These are phyloP conservation scores for Decorospora gaudefroyi DNA, from an alignment of 2,329 filamentous ascomycete species.

Conservation along the genomic window DNA sequence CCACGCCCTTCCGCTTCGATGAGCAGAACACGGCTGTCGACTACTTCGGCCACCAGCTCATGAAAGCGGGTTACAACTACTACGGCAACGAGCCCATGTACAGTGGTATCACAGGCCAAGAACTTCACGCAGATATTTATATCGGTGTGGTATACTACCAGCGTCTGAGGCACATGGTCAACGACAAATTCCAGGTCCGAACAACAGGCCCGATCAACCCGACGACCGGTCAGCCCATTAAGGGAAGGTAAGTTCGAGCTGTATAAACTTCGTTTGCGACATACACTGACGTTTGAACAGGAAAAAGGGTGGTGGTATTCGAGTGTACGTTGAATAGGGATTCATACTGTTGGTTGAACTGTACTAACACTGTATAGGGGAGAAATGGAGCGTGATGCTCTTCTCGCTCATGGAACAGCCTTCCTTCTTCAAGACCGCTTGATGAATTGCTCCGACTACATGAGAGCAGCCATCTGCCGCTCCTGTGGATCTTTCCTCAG, in stretches of 20 bases:
- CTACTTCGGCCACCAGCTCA: constrained; percentile 94
- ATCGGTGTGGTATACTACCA: constrained; percentile 98
- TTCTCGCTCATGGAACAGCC: constrained; percentile 92
- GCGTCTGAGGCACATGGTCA: constrained; percentile 97
- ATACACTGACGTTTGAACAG: too few relatives aligned
- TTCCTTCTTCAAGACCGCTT: constrained; percentile 94
- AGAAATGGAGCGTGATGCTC: constrained; percentile 97
- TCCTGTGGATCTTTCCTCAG: constrained; percentile 88
- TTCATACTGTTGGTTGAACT: too few relatives aligned
- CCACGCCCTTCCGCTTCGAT: constrained; percentile 91
- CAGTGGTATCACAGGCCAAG: constrained; percentile 92
- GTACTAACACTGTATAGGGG: too few relatives aligned
- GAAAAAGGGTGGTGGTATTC: constrained; percentile 95
- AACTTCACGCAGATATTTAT: constrained; percentile 93
- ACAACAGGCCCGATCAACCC: constrained; percentile 91
- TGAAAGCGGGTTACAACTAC: constrained; percentile 95
- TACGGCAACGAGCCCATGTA: constrained; percentile 99
- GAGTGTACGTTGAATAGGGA: too few relatives aligned
- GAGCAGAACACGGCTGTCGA: constrained; percentile 90
- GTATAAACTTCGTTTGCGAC: too few relatives aligned
- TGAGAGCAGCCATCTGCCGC: constrained; percentile 85
- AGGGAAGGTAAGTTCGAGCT: too few relatives aligned
- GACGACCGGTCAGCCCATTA: constrained; percentile 93
- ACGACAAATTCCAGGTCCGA: constrained; percentile 95
- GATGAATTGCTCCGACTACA: constrained; percentile 96